phyloP scores from a whole-genome alignment of 441 rosid genomes.

The Melastoma candidum region DNA sequence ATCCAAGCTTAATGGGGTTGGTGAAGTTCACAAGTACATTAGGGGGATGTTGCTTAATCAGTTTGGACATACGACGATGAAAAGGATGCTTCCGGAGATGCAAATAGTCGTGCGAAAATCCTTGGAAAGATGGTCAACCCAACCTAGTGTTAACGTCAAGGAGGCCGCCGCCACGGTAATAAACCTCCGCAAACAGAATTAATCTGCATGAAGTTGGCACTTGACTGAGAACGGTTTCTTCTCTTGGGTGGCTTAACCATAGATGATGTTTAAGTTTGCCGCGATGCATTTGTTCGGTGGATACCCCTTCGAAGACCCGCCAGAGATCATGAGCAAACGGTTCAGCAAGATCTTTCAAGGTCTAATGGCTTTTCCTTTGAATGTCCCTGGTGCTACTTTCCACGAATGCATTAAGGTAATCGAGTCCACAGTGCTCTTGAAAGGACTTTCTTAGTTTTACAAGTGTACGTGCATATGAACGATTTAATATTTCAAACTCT shows the following conservation, averaged over 20 bases:
- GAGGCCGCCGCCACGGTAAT: slow-evolving; percentile 16
- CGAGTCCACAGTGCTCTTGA: background rate
- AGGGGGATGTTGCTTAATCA: slow-evolving; percentile 11
- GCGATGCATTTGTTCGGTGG: slow-evolving; percentile 11
- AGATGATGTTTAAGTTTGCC: slow-evolving; percentile 6
- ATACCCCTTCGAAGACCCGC: slow-evolving; percentile 6
- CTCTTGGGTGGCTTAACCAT: too few relatives aligned
- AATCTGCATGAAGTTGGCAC: too few relatives aligned
- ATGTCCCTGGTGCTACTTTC: background rate
- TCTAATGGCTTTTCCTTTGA: slow-evolving; percentile 12
- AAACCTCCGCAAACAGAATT: background rate
- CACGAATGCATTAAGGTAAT: slow-evolving; percentile 5
- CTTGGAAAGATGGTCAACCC: slow-evolving; percentile 16
- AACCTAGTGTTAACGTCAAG: slow-evolving; percentile 13
- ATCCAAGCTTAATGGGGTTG: slow-evolving; percentile 1
- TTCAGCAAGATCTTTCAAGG: slow-evolving; percentile 1
- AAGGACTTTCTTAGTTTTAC: too few relatives aligned
- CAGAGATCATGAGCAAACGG: slow-evolving; percentile 12
- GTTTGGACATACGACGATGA: slow-evolving; percentile 19
- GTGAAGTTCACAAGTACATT: slow-evolving; percentile 23
- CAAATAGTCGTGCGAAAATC: slow-evolving; percentile 10
- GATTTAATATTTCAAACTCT: too few relatives aligned
- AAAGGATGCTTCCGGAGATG: slow-evolving; percentile 16
- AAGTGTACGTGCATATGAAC: too few relatives aligned
- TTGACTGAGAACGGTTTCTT: too few relatives aligned